Percentiles rank a stretch among this genome's conserved stretches.
Evolutionary conservation across 2,329 filamentous ascomycete genomes (phyloP).

Genomic region (Aspergillus caelatus): DNA sequence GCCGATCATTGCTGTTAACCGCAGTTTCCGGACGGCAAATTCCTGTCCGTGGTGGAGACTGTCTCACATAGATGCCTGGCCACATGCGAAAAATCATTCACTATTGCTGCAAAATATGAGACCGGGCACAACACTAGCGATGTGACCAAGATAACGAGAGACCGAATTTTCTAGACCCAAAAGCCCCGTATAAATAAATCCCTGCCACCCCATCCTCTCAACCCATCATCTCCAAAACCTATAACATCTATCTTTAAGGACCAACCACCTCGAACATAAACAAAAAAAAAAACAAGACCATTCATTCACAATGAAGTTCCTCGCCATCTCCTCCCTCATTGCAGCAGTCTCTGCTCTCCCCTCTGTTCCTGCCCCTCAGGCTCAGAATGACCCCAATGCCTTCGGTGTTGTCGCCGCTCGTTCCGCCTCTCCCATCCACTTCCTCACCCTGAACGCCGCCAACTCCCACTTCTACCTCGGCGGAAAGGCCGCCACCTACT

Average conservation of each 20-base stretch:
- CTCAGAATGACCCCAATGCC: constrained; percentile 14
- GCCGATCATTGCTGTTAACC: constrained; percentile 2
- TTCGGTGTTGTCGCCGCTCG: constrained; percentile 49
- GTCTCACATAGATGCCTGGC: neutral
- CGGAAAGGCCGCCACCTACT: constrained; percentile 50
- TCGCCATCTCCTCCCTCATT: constrained; percentile 26
- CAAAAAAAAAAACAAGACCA: neutral
- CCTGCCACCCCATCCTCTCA: neutral
- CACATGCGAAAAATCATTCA: neutral
- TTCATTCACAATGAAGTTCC: constrained; percentile 29
- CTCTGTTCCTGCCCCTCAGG: constrained; percentile 15
- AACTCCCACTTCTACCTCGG: constrained; percentile 54
- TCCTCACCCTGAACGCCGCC: constrained; percentile 48
- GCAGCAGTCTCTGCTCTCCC: constrained; percentile 27
- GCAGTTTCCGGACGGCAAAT: neutral
- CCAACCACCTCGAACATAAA: neutral
- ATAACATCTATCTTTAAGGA: neutral
- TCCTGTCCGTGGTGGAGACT: neutral
- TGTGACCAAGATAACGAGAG: neutral
- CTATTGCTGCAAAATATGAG: neutral
- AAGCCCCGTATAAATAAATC: neutral
- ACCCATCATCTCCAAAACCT: neutral
- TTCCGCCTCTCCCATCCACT: constrained; percentile 53
- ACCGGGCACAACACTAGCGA: neutral
- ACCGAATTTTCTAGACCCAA: neutral